These are phyloP conservation scores for Ligustrum vulgare DNA, from an alignment of 257 asterid genomes.

Conservation along the genomic window DNA sequence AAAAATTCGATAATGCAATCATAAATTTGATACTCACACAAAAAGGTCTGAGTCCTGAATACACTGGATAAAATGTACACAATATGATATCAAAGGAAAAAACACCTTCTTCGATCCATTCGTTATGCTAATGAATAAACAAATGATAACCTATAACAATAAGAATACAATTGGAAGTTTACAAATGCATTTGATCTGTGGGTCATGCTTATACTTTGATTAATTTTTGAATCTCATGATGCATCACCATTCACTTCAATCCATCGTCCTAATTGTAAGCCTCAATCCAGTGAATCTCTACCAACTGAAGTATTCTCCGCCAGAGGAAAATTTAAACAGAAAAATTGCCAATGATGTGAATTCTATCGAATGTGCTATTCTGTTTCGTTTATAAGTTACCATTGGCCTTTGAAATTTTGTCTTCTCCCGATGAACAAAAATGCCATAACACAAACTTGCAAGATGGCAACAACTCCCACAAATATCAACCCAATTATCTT, in stretches of 20 bases:
- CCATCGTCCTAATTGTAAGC: background rate
- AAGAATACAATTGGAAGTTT: background rate
- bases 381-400: conserved; percentile 17
- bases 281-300: background rate
- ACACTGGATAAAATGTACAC: background rate
- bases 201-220: no score
- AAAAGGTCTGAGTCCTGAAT: background rate
- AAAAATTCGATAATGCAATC: background rate
- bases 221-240: background rate
- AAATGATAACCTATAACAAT: background rate
- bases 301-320: background rate
- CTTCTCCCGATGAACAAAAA: conserved; percentile 40
- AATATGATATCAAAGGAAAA: background rate
- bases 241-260: background rate
- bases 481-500: conserved; percentile 44
- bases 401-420: conserved; percentile 29
- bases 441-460: conserved; percentile 42
- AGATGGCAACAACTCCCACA: conserved; percentile 33
- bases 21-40: background rate
- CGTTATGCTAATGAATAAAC: background rate
- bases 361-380: background rate
- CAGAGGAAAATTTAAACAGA: background rate
- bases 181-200: background rate
- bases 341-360: background rate
- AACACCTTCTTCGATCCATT: background rate